Conservation (phyloP, 2,329 filamentous ascomycete species). For the Purpureocillium takamizusanense region DNA sequence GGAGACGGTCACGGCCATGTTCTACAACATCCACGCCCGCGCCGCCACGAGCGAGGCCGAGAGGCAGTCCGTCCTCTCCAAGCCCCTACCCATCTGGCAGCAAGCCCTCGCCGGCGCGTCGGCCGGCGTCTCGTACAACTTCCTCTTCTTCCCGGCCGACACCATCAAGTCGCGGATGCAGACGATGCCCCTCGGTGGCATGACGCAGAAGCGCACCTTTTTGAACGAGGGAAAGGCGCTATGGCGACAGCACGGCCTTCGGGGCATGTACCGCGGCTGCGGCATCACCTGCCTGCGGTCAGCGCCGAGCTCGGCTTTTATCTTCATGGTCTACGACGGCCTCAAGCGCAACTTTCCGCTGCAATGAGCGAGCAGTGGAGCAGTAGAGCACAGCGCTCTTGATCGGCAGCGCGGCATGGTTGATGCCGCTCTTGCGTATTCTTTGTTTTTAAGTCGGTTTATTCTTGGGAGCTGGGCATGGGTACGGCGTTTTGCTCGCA, state of each 20-base stretch:
- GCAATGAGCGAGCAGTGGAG: constrained; percentile 15
- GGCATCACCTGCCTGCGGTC: constrained; percentile 85
- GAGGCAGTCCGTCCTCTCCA: constrained; percentile 30
- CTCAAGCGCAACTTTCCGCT: constrained; percentile 61
- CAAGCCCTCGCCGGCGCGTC: constrained; percentile 80
- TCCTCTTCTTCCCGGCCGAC: constrained; percentile 93
- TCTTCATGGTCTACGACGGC: constrained; percentile 91
- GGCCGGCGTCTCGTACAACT: constrained; percentile 92
- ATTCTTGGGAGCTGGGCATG: neutral
- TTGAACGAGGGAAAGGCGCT: constrained; percentile 60
- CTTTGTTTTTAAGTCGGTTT: constrained; percentile 9
- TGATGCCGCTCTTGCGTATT: constrained; percentile 2
- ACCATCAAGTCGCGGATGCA: constrained; percentile 98
- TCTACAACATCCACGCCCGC: constrained; percentile 48
- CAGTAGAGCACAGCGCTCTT: neutral
- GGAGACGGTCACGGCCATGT: constrained; percentile 66
- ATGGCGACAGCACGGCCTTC: constrained; percentile 76
- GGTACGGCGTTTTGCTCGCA: constrained; percentile 3
- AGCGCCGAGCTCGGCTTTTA: constrained; percentile 93
- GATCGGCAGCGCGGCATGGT: neutral
- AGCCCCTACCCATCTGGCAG: constrained; percentile 69
- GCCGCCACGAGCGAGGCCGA: constrained; percentile 27
- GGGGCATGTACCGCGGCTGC: constrained; percentile 85
- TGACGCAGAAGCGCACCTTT: constrained; percentile 55
- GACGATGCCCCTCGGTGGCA: constrained; percentile 61